A percentile compares a stretch with the other conserved stretches of the same genome.
Evolutionary conservation across 306 rosid species (phyloP).

Genomic region (Quercus bicolor): DNA sequence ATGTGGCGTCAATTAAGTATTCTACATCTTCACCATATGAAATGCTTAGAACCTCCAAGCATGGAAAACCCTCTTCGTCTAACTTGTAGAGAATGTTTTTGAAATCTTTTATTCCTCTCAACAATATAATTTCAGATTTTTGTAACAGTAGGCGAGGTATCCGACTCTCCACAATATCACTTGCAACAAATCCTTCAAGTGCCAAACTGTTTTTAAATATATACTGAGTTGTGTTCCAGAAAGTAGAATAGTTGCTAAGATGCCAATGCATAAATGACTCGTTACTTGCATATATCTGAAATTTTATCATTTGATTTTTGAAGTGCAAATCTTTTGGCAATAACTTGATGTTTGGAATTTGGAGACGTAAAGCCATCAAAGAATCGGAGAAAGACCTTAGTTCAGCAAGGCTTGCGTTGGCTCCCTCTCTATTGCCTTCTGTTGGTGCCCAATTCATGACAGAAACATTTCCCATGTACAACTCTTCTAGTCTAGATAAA

Average conservation of each 20-base stretch:
- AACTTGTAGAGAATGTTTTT: conserved; percentile 2
- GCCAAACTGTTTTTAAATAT: no score
- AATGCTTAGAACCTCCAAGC: conserved; percentile 4
- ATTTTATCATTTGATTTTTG: no score
- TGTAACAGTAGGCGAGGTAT: conserved; percentile 1
- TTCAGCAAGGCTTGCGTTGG: conserved; percentile 15
- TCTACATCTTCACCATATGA: conserved; percentile 1
- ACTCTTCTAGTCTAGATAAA: background rate
- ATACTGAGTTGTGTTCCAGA: no score
- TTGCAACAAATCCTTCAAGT: background rate
- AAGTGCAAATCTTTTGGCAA: no score
- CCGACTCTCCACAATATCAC: conserved; percentile 4
- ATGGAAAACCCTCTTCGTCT: conserved; percentile 16
- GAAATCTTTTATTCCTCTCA: background rate
- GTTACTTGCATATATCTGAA: no score
- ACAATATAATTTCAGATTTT: conserved; percentile 11
- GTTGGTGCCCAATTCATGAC: background rate
- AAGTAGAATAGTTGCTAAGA: no score
- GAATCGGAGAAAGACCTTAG: background rate
- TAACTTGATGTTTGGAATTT: background rate
- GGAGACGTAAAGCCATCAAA: background rate
- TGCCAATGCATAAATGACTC: rapidly evolving
- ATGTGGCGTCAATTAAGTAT: conserved; percentile 2
- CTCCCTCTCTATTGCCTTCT: background rate
- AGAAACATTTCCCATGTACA: background rate